Conservation (phyloP, 352 stramenopile genomes). For the Phytophthora sp. region DNA sequence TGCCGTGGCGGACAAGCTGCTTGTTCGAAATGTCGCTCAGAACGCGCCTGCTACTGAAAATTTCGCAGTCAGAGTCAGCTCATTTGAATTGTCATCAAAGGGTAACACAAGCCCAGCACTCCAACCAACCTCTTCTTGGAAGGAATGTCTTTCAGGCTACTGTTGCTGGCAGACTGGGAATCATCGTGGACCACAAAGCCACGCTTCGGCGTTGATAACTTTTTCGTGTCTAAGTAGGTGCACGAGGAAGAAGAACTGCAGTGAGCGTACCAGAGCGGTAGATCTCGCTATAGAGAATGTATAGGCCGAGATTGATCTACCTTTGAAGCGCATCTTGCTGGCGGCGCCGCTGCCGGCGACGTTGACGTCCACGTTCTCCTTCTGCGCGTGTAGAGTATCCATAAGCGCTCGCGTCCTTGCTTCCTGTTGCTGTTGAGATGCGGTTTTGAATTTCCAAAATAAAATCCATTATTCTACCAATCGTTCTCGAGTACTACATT, state of each 20-base stretch:
- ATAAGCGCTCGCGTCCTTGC: constrained; percentile 33
- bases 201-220: constrained; percentile 41
- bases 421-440: constrained; percentile 6
- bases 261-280: not conserved
- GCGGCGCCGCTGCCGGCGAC: constrained; percentile 14
- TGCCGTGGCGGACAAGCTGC: constrained; percentile 44
- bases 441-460: constrained; percentile 52
- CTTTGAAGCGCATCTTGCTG: constrained; percentile 40
- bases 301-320: constrained; percentile 12
- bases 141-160: constrained; percentile 43
- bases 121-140: constrained; percentile 54
- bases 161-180: constrained; percentile 37
- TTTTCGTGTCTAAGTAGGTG: constrained; percentile 17
- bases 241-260: not conserved
- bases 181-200: constrained; percentile 53
- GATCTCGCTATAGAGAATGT: not conserved
- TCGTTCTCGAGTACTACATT: not conserved
- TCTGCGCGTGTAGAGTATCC: constrained; percentile 68
- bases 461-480: constrained; percentile 29
- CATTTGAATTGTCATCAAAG: not conserved
- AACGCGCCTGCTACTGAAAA: constrained; percentile 56
- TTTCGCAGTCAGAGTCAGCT: no score
- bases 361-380: constrained; percentile 71
- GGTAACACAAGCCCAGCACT: not conserved
- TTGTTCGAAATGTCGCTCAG: constrained; percentile 85